Conservation (phyloP, 2,329 filamentous ascomycete species). For the Fusarium clavum region DNA sequence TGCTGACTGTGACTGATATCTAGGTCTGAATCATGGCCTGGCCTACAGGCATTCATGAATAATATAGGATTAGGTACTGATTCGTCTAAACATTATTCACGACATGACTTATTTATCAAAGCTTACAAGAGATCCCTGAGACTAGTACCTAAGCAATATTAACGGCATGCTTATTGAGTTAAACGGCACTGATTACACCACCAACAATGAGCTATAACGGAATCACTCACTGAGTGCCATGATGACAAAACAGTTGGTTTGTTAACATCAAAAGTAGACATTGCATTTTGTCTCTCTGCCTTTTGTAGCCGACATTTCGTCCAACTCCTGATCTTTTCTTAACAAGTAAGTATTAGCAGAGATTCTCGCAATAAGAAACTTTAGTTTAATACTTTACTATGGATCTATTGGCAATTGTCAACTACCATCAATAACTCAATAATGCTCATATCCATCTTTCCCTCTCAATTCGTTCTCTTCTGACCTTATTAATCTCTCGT, state of each 20-base stretch:
- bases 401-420: not conserved
- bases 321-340: not conserved
- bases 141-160: not conserved
- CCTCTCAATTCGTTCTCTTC: not conserved
- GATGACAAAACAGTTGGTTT: not conserved
- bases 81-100: not conserved
- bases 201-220: not conserved
- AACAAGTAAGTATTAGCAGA: not conserved
- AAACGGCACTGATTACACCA: not conserved
- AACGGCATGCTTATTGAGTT: not conserved
- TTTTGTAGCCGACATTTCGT: not conserved
- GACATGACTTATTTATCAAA: not conserved
- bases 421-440: not conserved
- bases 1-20: slow-evolving; percentile 8
- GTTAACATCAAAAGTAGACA: not conserved
- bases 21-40: slow-evolving; percentile 14
- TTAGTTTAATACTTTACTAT: not conserved
- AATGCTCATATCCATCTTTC: not conserved
- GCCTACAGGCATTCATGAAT: not conserved
- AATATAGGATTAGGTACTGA: not conserved
- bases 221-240: not conserved
- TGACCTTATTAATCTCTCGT: not conserved
- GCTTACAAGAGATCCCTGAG: not conserved
- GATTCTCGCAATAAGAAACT: not conserved
- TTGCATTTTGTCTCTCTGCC: not conserved